Conservation (phyloP, 2,329 filamentous ascomycete genomes). For the Microdochium bolleyi region DNA sequence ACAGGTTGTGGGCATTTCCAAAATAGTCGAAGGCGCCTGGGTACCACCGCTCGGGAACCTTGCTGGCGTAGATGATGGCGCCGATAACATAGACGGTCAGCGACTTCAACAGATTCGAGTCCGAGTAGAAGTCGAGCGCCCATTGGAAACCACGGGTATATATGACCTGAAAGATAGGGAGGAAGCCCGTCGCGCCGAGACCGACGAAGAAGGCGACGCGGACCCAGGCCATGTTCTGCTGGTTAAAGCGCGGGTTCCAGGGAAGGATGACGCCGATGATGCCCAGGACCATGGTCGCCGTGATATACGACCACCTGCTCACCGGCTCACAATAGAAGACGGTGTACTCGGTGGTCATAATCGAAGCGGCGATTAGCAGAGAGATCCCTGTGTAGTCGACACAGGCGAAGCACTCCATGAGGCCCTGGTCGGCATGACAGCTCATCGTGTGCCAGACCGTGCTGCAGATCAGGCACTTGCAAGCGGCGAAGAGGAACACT, state of each 20-base stretch:
- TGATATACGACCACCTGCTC: slow-evolving; percentile 81
- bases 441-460: slow-evolving; percentile 99
- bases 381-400: slow-evolving; percentile 98
- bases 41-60: slow-evolving; percentile 86
- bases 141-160: slow-evolving; percentile 69
- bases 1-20: slow-evolving; percentile 93
- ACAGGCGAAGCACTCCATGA: slow-evolving; percentile 93
- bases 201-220: slow-evolving; percentile 88
- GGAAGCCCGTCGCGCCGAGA: slow-evolving; percentile 78
- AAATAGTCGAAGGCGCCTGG: slow-evolving; percentile 94
- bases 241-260: slow-evolving; percentile 95
- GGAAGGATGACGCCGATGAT: slow-evolving; percentile 83
- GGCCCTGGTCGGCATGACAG: slow-evolving; percentile 79
- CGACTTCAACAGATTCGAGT: slow-evolving; percentile 65
- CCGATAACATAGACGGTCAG: slow-evolving; percentile 79
- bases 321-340: slow-evolving; percentile 96
- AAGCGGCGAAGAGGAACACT: slow-evolving; percentile 92
- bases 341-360: slow-evolving; percentile 97
- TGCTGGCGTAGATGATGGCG: slow-evolving; percentile 81
- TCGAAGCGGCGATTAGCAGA: slow-evolving; percentile 86
- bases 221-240: slow-evolving; percentile 83
- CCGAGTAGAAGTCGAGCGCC: slow-evolving; percentile 86
- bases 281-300: slow-evolving; percentile 71
- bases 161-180: slow-evolving; percentile 79
- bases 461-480: slow-evolving; percentile 90